Conservation (phyloP, 371 early-diverging fungal species). For the Lichtheimia ramosa region DNA sequence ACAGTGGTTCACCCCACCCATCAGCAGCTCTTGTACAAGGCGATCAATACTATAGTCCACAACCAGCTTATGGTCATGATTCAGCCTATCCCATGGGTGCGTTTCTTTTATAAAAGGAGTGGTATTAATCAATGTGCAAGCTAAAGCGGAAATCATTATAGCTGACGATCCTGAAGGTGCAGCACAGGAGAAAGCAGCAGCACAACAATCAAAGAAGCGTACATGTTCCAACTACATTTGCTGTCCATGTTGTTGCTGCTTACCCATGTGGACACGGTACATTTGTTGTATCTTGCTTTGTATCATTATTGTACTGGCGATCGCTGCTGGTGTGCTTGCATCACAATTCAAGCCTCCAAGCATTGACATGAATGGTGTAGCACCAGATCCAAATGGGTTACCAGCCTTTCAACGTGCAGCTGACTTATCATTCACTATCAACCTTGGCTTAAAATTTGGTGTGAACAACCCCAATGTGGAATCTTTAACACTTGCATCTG, state of each 20-base stretch:
- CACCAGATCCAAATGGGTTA: slow-evolving; percentile 22
- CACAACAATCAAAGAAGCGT: too few species aligned
- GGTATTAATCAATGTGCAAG: too few species aligned
- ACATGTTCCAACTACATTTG: slow-evolving; percentile 29
- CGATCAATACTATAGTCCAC: too few species aligned
- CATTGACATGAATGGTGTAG: slow-evolving; percentile 31
- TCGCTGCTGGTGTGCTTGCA: slow-evolving; percentile 40
- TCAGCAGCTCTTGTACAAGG: too few species aligned
- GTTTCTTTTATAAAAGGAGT: too few species aligned
- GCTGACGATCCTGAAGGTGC: too few species aligned
- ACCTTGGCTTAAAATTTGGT: slow-evolving; percentile 7
- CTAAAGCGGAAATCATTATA: too few species aligned
- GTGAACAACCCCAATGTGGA: slow-evolving; percentile 11
- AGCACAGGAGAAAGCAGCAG: too few species aligned
- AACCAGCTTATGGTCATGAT: too few species aligned
- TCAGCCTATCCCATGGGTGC: too few species aligned
- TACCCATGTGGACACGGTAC: slow-evolving; percentile 46
- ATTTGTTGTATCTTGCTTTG: slow-evolving; percentile 37
- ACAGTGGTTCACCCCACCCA: too few species aligned
- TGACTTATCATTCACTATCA: slow-evolving; percentile 9
- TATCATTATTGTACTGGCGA: slow-evolving; percentile 32
- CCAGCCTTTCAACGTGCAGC: slow-evolving; percentile 7
- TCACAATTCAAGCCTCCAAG: slow-evolving; percentile 35
- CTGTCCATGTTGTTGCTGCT: slow-evolving; percentile 31
- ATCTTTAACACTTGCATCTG: slow-evolving; percentile 1